Conservation (phyloP, 768 basidiomycete genomes). For the Inosperma sp. region DNA sequence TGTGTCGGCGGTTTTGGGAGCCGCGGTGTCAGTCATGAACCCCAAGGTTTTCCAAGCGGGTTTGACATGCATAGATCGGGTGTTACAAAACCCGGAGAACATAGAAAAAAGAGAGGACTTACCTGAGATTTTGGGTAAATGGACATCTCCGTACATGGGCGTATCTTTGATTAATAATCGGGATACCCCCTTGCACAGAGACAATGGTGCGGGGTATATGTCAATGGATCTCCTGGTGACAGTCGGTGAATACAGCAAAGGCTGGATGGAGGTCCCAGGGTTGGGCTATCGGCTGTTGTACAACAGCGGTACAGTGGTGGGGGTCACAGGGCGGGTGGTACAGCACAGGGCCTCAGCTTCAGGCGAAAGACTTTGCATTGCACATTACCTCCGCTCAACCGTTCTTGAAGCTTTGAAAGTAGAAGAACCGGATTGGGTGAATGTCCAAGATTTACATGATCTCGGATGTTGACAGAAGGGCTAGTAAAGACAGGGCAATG, state of each 20-base stretch:
- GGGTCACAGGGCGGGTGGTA: background rate
- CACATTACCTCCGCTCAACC: background rate
- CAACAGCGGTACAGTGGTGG: background rate
- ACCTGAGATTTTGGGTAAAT: background rate
- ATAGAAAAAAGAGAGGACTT: background rate
- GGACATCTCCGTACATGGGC: background rate
- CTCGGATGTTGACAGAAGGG: too few relatives aligned
- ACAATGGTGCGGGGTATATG: background rate
- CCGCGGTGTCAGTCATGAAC: background rate
- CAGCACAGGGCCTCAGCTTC: background rate
- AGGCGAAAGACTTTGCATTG: background rate
- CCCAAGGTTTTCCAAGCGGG: background rate
- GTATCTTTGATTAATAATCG: background rate
- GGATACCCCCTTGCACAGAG: background rate
- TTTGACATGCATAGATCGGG: background rate
- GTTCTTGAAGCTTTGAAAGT: slow-evolving; percentile 2
- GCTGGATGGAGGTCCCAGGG: background rate
- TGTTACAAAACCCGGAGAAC: background rate
- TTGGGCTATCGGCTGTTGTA: background rate
- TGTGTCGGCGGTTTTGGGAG: background rate
- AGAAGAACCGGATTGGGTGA: slow-evolving; percentile 19
- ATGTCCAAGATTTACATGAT: too few relatives aligned
- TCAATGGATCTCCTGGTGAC: background rate
- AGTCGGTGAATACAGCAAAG: background rate
- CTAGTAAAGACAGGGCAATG: too few relatives aligned